Evolutionary conservation across 805 yeast species (phyloP).

Genomic region (Jamesozyma lodderae): DNA sequence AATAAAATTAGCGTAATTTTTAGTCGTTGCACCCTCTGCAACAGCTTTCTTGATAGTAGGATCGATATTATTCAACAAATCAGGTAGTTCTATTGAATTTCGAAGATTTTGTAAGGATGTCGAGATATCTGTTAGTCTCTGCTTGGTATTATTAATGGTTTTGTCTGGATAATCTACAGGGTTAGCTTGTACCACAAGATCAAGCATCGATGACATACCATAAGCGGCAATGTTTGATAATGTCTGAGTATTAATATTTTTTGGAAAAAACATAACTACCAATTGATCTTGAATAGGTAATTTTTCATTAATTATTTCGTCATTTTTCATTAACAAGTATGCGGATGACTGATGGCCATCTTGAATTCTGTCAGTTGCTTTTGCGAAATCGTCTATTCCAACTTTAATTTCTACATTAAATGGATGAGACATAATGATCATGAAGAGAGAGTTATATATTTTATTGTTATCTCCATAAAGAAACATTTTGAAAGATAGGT

Average conservation of each 20-base stretch:
- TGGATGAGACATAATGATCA: too few species aligned
- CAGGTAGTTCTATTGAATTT: conserved; percentile 60
- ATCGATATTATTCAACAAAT: conserved; percentile 45
- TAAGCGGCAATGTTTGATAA: conserved; percentile 50
- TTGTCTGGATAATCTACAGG: conserved; percentile 19
- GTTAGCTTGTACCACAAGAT: conserved; percentile 29
- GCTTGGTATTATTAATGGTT: conserved; percentile 41
- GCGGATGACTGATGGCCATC: too few species aligned
- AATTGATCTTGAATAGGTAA: conserved; percentile 28
- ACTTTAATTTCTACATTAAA: too few species aligned
- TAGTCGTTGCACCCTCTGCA: conserved; percentile 25
- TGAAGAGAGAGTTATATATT: neutral
- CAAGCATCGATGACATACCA: conserved; percentile 66
- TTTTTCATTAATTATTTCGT: conserved; percentile 23
- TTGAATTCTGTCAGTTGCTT: too few species aligned
- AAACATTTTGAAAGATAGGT: neutral
- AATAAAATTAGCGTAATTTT: conserved; percentile 23
- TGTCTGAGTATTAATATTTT: conserved; percentile 33
- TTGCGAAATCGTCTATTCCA: too few species aligned
- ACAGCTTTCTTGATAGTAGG: conserved; percentile 38
- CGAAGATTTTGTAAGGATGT: conserved; percentile 58
- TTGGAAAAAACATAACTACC: conserved; percentile 31
- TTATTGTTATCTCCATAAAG: neutral
- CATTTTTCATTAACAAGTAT: conserved; percentile 37
- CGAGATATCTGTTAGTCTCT: conserved; percentile 59